Evolutionary conservation across 441 rosid species (phyloP), one percentile per base, ranked within the genome.

Genomic region (Biscutella auriculata): DNA sequence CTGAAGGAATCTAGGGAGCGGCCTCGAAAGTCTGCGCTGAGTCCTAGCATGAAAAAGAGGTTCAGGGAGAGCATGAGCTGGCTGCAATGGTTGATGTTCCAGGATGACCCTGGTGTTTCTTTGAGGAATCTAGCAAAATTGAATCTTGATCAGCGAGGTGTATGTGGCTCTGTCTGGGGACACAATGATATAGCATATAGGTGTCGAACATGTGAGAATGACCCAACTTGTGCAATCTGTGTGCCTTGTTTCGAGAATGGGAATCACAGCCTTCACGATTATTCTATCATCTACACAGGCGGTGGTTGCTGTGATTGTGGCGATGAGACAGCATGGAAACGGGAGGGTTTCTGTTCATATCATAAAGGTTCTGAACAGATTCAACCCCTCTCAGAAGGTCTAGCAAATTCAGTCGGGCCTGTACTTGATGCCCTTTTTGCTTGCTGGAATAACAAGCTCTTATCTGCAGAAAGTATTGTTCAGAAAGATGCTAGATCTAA

Each of bases 251-350:
- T 94, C 57, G 78, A 72, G 73, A 80, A 83, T 65, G 99, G 99
- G 41, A 73, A 85, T 63, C 99, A 94, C 68, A 62, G 67, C 49
- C 75, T 66, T 60, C 99, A 94, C 47, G 97, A 94, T 66, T 89
- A 81, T 76, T 85, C 94, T 1, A 73, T 84, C 49, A 85, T 84
- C 17, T 84, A 87, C 52, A 89, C 97, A 0, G 84, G 83, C 17
- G 88, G 94, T 50, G 99, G 99, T 63, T 94, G 99, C 62, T 94
- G 99, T 65, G 99, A 93, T 71, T 93, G 97, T 74, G 99, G 99
- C 52, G 99, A 93, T 69, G 83, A 73, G 28, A 93, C 99, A 0
- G 99, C 99, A 5, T 93, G 99, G 99, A 93, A 84, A 62, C 79
- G 76, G 6, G 96, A 82, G 43, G 99, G 99, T 28, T 93, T 93